phyloP scores from a whole-genome alignment of 2,329 filamentous ascomycete genomes.

The Zalaria obscura region DNA sequence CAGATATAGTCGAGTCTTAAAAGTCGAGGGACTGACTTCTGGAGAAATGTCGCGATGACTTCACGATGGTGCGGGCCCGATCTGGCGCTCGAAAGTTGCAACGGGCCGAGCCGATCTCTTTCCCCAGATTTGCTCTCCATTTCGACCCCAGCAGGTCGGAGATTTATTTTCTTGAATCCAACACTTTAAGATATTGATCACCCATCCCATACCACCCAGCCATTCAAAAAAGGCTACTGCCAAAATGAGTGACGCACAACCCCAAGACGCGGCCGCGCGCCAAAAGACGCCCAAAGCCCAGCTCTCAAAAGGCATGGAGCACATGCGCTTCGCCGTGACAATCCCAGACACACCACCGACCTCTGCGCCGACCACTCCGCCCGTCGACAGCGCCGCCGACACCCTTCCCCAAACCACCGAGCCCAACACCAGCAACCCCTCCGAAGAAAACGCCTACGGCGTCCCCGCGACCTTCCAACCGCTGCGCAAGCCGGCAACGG shows the following conservation, averaged over 20 bases:
- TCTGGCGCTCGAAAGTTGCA: too few relatives aligned
- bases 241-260: neutral
- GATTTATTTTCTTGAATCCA: too few relatives aligned
- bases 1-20: too few relatives aligned
- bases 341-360: constrained; percentile 19
- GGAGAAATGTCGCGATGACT: too few relatives aligned
- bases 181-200: too few relatives aligned
- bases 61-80: too few relatives aligned
- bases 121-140: too few relatives aligned
- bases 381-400: constrained; percentile 1
- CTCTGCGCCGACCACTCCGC: constrained; percentile 5
- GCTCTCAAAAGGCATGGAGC: constrained; percentile 37
- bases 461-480: constrained; percentile 33
- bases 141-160: too few relatives aligned
- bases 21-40: too few relatives aligned
- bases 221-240: too few relatives aligned
- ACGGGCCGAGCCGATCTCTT: too few relatives aligned
- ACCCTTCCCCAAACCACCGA: constrained; percentile 6
- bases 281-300: constrained; percentile 24
- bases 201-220: too few relatives aligned
- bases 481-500: constrained; percentile 34
- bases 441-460: constrained; percentile 30
- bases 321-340: constrained; percentile 35
- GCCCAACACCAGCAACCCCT: constrained; percentile 1
- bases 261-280: constrained; percentile 3